Evolutionary conservation across 176 grass and related monocot species (phyloP), one percentile per base, ranked within the genome.

Genomic region (Miscanthus lutarioriparius): DNA sequence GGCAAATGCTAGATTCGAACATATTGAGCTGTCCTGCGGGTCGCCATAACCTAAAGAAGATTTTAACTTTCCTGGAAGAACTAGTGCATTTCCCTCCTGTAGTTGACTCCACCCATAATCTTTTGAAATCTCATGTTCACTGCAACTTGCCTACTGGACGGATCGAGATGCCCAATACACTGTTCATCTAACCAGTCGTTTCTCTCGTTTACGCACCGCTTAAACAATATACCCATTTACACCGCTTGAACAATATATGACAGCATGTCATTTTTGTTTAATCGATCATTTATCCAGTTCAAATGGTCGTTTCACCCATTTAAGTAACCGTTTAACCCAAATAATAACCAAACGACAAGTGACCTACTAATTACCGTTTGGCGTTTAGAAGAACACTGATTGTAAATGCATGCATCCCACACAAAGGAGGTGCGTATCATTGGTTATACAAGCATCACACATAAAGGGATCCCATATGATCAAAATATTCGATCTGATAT

Each of bases 41-140:
- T 83, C 58, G 7, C 19, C 35, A 65, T 28, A 53, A 22, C 54
- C 53, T 43, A 64, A 74, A 36, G 81, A 4, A 47, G 38, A 79
- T 43, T 75, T 75, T 32, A 68, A 35, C 17, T 80, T 81, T 70
- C 19, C 49, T 23, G 4, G 3, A 69, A 11, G 53, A 70, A 14
- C 35, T 37, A 9, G 1, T 8, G 1, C 12, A 3, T 51, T 80
- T 85, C 62, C 8, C 17, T 67, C 23, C 16, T 58, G 16, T 33
- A 81, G 77, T 89, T 70, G 77, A 85, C 87, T 72, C 6, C 0
- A 36, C 7, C 40, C 40, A 63, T 64, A 80, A 76, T 85, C 64
- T 77, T 81, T 70, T 20, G 19, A 85, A 25, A 77, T 81, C 40
- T 43, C 49, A 27, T 45, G 27, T 22, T 28, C 9, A 9, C 44